Evolutionary conservation across 495 filamentous ascomycete genomes (phyloP), one percentile per base, ranked within the genome.

Genomic region (Haplographium delicatum): DNA sequence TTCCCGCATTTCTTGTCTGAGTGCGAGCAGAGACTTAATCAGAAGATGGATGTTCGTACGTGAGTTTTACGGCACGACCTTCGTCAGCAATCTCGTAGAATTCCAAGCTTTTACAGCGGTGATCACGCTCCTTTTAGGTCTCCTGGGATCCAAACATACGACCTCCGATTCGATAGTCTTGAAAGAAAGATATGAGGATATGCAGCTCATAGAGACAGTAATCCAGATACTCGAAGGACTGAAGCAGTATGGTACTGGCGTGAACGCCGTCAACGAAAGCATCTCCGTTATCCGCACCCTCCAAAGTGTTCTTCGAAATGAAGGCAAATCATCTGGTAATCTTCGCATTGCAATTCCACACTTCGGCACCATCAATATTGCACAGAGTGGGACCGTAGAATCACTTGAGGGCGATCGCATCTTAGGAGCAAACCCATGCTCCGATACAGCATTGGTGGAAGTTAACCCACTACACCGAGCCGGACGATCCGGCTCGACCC

Each of bases 341-440:
- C 44, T 74, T 26, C 60, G 66, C n/a, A 61, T 74, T 8, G 64
- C 68, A 23, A 69, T 74, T 38, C 71, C 71, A 23, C 69, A 71
- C 24, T 58, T 74, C 3, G 71, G 70, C 27, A 71, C 66, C 3
- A 63, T 74, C 40, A 68, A 65, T 26, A 70, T 80, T 46, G 65
- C 39, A 8, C 54, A 49, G 2, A 20, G 38, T 7, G 38, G 38
- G 19, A 23, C 67, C 31, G 61, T 66, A 3, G 16, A 33, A 19
- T 41, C 38, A 5, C 38, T 41, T 22, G 38, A 41, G 38, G 38
- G 38, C 16, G 8, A 44, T n/a, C 28, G 16, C 23, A 25, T 20
- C 9, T 13, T 41, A 20, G 38, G 38, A 11, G 38, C 38, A 41
- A 41, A 41, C 4, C 38, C 38, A 13, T 20, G 38, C 38, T 41